Percentiles rank a stretch among this genome's conserved stretches.
Conservation (phyloP, 768 basidiomycete species). For the Coprinopsis sp. region DNA sequence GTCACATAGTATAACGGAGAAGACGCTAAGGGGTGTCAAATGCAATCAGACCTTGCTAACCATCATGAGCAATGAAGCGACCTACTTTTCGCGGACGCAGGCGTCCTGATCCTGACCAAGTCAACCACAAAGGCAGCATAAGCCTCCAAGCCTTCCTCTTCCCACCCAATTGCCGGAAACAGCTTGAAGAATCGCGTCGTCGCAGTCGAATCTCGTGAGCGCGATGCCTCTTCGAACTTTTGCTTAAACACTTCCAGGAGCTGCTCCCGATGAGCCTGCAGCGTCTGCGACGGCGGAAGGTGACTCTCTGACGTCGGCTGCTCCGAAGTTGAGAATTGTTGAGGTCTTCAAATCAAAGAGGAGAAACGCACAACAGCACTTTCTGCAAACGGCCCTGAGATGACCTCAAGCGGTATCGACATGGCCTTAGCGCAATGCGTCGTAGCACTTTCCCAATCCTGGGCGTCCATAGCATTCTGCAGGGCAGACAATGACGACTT, state of each 20-base stretch:
- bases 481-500: slow-evolving; percentile 38
- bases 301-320: slow-evolving; percentile 91
- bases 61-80: slow-evolving; percentile 5
- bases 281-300: slow-evolving; percentile 78
- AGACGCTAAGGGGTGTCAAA: slow-evolving; percentile 52
- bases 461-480: slow-evolving; percentile 73
- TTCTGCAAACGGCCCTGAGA: slow-evolving; percentile 82
- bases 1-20: slow-evolving; percentile 91
- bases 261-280: slow-evolving; percentile 67
- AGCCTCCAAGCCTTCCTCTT: slow-evolving; percentile 83
- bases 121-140: slow-evolving; percentile 94
- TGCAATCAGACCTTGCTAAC: slow-evolving; percentile 10
- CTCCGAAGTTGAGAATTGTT: slow-evolving; percentile 11
- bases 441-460: slow-evolving; percentile 96
- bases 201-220: slow-evolving; percentile 73
- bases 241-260: slow-evolving; percentile 73
- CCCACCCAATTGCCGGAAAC: slow-evolving; percentile 94
- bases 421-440: slow-evolving; percentile 89
- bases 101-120: slow-evolving; percentile 74
- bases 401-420: slow-evolving; percentile 72
- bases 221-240: slow-evolving; percentile 82
- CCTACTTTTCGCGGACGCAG: slow-evolving; percentile 78
- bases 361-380: slow-evolving; percentile 80
- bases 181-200: slow-evolving; percentile 96
- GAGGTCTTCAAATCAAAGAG: background rate